A percentile compares a stretch with the other conserved stretches of the same genome.
Conservation (phyloP, 2,329 filamentous ascomycete species). For the Cryphonectria parasitica region DNA sequence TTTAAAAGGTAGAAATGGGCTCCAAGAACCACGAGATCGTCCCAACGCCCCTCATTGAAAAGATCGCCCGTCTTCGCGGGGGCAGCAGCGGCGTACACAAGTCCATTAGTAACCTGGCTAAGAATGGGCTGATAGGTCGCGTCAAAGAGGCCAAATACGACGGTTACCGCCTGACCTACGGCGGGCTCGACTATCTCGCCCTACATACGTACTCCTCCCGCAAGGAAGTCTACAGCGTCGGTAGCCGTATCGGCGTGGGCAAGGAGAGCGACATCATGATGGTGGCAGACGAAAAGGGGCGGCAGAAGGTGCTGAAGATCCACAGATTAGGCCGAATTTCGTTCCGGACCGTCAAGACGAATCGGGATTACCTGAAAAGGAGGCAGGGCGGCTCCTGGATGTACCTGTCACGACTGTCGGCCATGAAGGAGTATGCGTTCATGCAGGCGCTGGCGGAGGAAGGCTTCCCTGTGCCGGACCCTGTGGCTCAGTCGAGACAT, state of each 20-base stretch:
- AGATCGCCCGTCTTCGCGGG: slow-evolving; percentile 79
- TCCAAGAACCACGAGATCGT: slow-evolving; percentile 98
- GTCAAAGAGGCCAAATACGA: slow-evolving; percentile 98
- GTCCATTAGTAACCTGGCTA: slow-evolving; percentile 88
- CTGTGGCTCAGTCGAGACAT: slow-evolving; percentile 87
- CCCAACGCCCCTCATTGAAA: slow-evolving; percentile 84
- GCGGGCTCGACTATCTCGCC: slow-evolving; percentile 96
- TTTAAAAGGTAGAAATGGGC: slow-evolving; percentile 80
- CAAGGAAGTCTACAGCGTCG: slow-evolving; percentile 85
- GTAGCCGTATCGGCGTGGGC: slow-evolving; percentile 91
- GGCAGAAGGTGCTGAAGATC: slow-evolving; percentile 88
- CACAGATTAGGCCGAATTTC: slow-evolving; percentile 94
- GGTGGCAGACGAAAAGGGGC: slow-evolving; percentile 78
- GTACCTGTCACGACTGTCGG: slow-evolving; percentile 93
- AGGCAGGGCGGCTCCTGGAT: slow-evolving; percentile 84
- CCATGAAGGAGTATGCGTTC: slow-evolving; percentile 92
- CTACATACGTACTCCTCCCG: slow-evolving; percentile 84
- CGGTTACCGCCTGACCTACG: slow-evolving; percentile 94
- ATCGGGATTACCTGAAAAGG: slow-evolving; percentile 88
- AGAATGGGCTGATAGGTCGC: slow-evolving; percentile 86
- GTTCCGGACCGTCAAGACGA: slow-evolving; percentile 93
- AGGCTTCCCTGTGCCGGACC: slow-evolving; percentile 87
- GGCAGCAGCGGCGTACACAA: slow-evolving; percentile 79
- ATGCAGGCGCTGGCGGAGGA: slow-evolving; percentile 85
- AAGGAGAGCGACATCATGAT: slow-evolving; percentile 98